These are phyloP conservation scores for Cryptosporidium viatorum DNA, from an alignment of 169 alveolate genomes.

Conservation along the genomic window DNA sequence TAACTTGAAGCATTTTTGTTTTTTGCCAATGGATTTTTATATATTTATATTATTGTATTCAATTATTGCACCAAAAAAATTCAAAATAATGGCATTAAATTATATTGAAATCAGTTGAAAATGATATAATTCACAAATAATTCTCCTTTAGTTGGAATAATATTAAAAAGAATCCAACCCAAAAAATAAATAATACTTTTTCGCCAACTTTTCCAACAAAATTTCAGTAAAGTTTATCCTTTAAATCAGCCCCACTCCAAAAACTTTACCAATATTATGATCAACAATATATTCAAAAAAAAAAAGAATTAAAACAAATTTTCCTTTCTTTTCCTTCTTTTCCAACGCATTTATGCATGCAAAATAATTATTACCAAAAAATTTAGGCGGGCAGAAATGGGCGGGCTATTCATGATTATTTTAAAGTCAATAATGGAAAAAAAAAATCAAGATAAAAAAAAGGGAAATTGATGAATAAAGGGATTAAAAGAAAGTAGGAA, in stretches of 20 bases:
- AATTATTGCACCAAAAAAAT: not conserved
- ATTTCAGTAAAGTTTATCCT: not conserved
- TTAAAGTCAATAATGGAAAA: constrained; percentile 4
- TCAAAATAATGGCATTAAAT: not conserved
- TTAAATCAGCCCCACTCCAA: not conserved
- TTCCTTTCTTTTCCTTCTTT: not conserved
- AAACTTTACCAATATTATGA: not conserved
- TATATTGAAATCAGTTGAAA: not conserved
- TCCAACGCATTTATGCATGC: not conserved
- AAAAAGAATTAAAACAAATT: too few species aligned
- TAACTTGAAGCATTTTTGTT: constrained; percentile 10
- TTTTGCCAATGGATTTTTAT: not conserved
- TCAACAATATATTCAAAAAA: not conserved
- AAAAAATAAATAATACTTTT: not conserved
- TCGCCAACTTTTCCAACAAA: not conserved
- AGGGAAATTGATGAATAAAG: not conserved
- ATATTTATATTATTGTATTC: not conserved
- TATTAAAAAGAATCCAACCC: too few species aligned
- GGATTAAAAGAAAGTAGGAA: not conserved
- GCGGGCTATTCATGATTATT: not conserved
- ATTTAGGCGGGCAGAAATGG: not conserved
- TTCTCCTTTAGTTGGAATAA: too few species aligned
- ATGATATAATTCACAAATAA: not conserved
- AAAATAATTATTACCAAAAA: not conserved
- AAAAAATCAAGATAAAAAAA: not conserved